Conservation (phyloP, 768 basidiomycete genomes). For the Glaciozyma antarctica region DNA sequence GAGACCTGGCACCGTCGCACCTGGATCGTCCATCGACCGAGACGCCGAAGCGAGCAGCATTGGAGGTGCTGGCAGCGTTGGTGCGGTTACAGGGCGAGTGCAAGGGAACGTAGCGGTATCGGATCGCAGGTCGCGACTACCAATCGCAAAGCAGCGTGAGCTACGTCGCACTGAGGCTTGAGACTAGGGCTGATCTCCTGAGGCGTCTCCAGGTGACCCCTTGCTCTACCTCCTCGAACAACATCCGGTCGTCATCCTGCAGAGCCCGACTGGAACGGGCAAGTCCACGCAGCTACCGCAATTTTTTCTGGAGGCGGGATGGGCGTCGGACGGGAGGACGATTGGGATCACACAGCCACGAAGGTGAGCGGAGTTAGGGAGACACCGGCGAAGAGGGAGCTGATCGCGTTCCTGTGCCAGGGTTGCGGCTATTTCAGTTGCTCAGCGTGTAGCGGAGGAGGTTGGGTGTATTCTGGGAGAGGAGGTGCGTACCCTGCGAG, state of each 20-base stretch:
- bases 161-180: not conserved
- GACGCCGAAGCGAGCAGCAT: conserved; percentile 47
- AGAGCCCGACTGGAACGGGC: conserved; percentile 82
- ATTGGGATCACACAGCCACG: conserved; percentile 93
- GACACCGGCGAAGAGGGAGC: conserved; percentile 47
- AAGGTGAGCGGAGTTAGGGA: conserved; percentile 39
- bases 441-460: conserved; percentile 81
- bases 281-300: conserved; percentile 98
- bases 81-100: conserved; percentile 53
- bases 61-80: conserved; percentile 55
- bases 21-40: conserved; percentile 80
- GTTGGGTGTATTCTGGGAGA: conserved; percentile 80
- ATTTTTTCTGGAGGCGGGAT: conserved; percentile 83
- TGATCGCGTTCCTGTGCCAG: conserved; percentile 84
- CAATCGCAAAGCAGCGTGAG: conserved; percentile 82
- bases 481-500: conserved; percentile 49
- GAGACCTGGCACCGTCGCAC: conserved; percentile 77
- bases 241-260: conserved; percentile 56
- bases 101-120: conserved; percentile 55
- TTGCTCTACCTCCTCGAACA: conserved; percentile 76
- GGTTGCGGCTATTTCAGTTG: conserved; percentile 91
- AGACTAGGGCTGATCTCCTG: not conserved
- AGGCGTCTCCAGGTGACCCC: conserved; percentile 51
- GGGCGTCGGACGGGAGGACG: conserved; percentile 71
- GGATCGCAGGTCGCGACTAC: conserved; percentile 67